Evolutionary conservation across 179 eudicot genomes (phyloP).

Genomic region (Beta macrorhiza): DNA sequence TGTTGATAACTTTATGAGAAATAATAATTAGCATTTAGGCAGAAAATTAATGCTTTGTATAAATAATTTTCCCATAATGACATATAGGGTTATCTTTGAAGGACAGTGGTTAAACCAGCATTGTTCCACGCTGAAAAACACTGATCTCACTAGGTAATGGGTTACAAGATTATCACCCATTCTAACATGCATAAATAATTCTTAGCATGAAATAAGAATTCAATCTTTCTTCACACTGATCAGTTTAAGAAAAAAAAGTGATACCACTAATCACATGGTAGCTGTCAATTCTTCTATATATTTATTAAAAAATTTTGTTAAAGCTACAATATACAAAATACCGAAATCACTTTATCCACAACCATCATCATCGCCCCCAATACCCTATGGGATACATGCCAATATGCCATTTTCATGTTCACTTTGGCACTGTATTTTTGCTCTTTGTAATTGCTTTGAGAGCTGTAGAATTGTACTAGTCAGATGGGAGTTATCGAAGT

Average conservation of each 20-base stretch:
- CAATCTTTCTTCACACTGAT: not conserved
- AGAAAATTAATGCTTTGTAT: too few species aligned
- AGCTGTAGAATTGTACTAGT: slow-evolving; percentile 2
- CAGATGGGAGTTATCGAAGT: not conserved
- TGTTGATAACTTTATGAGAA: too few species aligned
- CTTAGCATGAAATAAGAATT: not conserved
- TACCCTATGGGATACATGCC: too few species aligned
- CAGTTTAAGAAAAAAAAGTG: not conserved
- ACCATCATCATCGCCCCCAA: not conserved
- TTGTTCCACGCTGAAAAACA: too few species aligned
- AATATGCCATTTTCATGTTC: not conserved
- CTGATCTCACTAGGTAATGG: too few species aligned
- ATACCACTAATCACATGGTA: not conserved
- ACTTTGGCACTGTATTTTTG: not conserved
- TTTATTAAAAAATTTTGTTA: not conserved
- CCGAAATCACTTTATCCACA: not conserved
- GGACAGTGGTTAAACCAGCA: too few species aligned
- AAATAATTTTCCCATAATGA: too few species aligned
- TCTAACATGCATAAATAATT: too few species aligned
- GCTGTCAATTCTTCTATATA: not conserved
- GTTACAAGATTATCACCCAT: too few species aligned
- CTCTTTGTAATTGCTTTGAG: not conserved
- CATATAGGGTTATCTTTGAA: too few species aligned
- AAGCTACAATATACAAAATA: not conserved
- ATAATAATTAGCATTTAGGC: too few species aligned